Evolutionary conservation across 2,329 filamentous ascomycete genomes (phyloP), one percentile per base, ranked within the genome.

Genomic region (Sodiomyces alkalinus): DNA sequence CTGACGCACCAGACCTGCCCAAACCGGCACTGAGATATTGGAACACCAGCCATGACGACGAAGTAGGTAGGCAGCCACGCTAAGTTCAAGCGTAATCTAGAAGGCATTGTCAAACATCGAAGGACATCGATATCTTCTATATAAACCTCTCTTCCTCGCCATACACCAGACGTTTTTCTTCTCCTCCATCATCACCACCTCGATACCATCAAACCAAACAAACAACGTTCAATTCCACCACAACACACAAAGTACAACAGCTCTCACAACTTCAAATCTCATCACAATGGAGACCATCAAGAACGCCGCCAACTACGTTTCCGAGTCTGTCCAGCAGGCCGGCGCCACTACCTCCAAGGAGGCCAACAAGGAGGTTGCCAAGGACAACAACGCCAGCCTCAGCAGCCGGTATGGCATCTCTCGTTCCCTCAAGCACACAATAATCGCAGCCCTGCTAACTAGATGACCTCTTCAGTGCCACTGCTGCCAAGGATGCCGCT

Each of bases 241-340:
- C n/a, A n/a, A 37, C 34, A 33, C 26, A 40, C 31, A 29, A 33
- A 22, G 22, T 36, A 46, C 47, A 55, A 41, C 39, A 39, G 27
- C 31, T 30, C 29, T 42, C 37, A 25, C 28, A 31, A 31, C 26
- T 30, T 35, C 34, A 35, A 31, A 30, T 41, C 42, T 27, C 35
- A 39, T 43, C 52, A 58, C 33, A 51, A 66, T 67, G 62, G 62
- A 67, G 30, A 55, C 60, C 37, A 37, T 65, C 48, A 62, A 64
- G 61, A 68, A 75, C 56, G 65, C 64, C 46, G 70, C 58, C 57
- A 76, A 75, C 66, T 77, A 77, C 67, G 70, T 77, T 56, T 55
- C 68, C 41, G 74, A 77, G 62, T 56, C 60, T 44, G 53, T 72
- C 48, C 62, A 75, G 60, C 57, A 73, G 49, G 58, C 58, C 35